phyloP scores from a whole-genome alignment of 139 green algal species.

The Parachlorella kessleri region DNA sequence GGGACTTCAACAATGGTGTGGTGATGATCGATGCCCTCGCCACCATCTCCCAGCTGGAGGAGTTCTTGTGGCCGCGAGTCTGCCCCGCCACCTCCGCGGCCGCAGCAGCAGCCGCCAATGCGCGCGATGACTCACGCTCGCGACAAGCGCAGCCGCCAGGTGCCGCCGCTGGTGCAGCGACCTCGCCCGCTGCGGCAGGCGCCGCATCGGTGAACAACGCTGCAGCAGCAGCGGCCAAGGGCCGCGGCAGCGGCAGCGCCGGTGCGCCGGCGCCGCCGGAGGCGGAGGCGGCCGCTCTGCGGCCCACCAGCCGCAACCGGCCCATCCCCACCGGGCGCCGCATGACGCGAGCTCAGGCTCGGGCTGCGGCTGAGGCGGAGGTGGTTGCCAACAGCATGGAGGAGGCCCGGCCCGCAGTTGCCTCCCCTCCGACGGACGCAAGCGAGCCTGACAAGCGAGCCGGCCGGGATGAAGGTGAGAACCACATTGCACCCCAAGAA shows the following conservation, averaged over 20 bases:
- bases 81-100: neutral
- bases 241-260: constrained; percentile 8
- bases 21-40: constrained; percentile 97
- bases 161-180: neutral
- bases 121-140: constrained; percentile 19
- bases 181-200: neutral
- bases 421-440: no score
- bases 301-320: constrained; percentile 40
- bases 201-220: constrained; percentile 13
- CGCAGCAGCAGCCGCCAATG: neutral
- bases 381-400: constrained; percentile 17
- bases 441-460: no score
- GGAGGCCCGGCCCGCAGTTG: no score
- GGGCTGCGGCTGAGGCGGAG: constrained; percentile 42
- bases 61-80: constrained; percentile 93
- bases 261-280: neutral
- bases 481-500: no score
- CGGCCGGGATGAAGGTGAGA: no score
- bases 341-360: constrained; percentile 63
- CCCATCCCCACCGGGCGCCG: constrained; percentile 43
- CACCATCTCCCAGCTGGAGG: constrained; percentile 91
- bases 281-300: neutral
- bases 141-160: neutral
- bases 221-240: constrained; percentile 1
- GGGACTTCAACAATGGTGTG: neutral